These are phyloP conservation scores for Bruguiera hainesii DNA, from an alignment of 441 rosid genomes.

Conservation along the genomic window DNA sequence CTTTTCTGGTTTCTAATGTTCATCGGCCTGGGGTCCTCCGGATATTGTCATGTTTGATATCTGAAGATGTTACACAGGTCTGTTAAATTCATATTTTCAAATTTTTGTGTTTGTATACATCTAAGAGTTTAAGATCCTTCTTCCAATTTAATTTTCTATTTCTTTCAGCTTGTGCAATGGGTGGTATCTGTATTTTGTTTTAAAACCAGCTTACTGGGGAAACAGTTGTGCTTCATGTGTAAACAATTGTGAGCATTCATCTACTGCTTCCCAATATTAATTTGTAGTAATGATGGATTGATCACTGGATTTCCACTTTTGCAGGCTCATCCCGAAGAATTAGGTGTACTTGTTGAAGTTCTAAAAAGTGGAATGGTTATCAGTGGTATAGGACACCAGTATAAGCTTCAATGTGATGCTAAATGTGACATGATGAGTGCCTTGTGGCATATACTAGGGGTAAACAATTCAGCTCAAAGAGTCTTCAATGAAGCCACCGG, in stretches of 20 bases:
- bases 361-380: slow-evolving; percentile 99
- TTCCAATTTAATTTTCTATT: background rate
- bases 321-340: slow-evolving; percentile 94
- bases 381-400: slow-evolving; percentile 85
- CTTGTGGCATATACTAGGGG: slow-evolving; percentile 95
- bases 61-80: slow-evolving; percentile 92
- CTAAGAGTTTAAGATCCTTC: slow-evolving; percentile 1
- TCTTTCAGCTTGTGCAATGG: background rate
- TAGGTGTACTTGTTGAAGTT: slow-evolving; percentile 90
- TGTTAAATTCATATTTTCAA: slow-evolving; percentile 21
- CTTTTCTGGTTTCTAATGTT: slow-evolving; percentile 73
- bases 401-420: slow-evolving; percentile 87
- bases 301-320: slow-evolving; percentile 21
- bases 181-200: background rate
- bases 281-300: slow-evolving; percentile 4
- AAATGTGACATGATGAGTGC: slow-evolving; percentile 98
- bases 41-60: slow-evolving; percentile 86
- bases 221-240: slow-evolving; percentile 3
- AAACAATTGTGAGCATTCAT: background rate
- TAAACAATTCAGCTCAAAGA: slow-evolving; percentile 79
- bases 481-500: slow-evolving; percentile 99
- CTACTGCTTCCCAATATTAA: slow-evolving; percentile 1
- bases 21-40: slow-evolving; percentile 98
- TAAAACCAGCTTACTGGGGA: background rate
- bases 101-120: slow-evolving; percentile 4